A percentile compares a stretch with the other conserved stretches of the same genome.
phyloP scores from a whole-genome alignment of 1,284 basidiomycete genomes.

The Ganoderma lingzhi region DNA sequence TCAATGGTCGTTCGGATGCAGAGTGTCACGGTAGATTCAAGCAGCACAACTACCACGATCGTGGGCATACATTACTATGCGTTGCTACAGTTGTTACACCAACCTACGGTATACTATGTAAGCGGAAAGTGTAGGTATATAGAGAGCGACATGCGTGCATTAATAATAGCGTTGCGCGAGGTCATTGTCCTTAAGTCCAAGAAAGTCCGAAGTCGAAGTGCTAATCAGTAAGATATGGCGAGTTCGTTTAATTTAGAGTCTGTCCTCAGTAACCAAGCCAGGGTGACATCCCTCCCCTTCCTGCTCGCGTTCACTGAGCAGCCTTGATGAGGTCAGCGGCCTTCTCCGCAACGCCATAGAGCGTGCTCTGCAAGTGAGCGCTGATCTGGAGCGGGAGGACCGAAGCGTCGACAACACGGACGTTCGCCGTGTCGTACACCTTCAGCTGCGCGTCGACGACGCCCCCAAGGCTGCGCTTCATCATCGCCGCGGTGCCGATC shows the following conservation, averaged over 20 bases:
- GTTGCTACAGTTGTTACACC: background rate
- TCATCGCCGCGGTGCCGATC: constrained; percentile 70
- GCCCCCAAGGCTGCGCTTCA: constrained; percentile 63
- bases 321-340: constrained; percentile 42
- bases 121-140: background rate
- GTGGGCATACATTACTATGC: background rate
- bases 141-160: background rate
- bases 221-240: background rate
- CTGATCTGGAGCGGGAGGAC: constrained; percentile 40
- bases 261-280: background rate
- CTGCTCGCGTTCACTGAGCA: constrained; percentile 15
- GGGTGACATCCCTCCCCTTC: too few relatives aligned
- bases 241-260: background rate
- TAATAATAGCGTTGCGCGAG: background rate
- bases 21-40: too few relatives aligned
- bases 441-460: constrained; percentile 45
- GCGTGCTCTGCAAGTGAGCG: constrained; percentile 37
- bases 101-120: background rate
- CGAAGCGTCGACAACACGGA: constrained; percentile 46
- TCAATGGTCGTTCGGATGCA: too few relatives aligned
- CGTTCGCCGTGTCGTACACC: constrained; percentile 43
- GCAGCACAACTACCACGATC: background rate
- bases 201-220: background rate
- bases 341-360: constrained; percentile 42
- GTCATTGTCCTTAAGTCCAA: background rate